These are phyloP conservation scores for Neurospora sp. DNA, from an alignment of 2,329 filamentous ascomycete species.

Conservation along the genomic window DNA sequence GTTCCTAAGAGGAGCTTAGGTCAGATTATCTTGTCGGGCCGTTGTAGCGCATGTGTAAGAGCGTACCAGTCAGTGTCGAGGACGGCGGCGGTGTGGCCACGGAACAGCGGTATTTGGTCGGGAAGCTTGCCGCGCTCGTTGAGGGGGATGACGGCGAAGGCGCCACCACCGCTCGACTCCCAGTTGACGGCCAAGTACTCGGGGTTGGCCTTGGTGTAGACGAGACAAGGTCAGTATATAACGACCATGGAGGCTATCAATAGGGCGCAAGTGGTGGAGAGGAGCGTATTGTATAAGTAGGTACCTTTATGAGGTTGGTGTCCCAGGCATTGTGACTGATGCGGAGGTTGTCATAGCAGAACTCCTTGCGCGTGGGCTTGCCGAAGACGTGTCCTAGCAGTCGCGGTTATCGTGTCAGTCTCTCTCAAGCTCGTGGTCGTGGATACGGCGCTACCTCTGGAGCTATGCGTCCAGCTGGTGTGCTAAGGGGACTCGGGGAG, in stretches of 20 bases:
- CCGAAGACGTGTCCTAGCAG: constrained; percentile 90
- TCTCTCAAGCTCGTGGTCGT: constrained; percentile 8
- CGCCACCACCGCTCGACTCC: constrained; percentile 91
- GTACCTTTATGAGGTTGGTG: constrained; percentile 93
- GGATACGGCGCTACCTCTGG: background rate
- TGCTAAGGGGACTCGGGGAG: background rate
- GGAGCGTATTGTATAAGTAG: constrained; percentile 14
- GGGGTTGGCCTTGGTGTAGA: constrained; percentile 65
- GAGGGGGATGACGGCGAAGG: constrained; percentile 90
- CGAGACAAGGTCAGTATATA: background rate
- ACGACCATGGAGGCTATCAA: background rate
- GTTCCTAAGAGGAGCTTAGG: constrained; percentile 48
- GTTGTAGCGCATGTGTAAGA: constrained; percentile 5
- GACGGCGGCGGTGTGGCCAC: constrained; percentile 90
- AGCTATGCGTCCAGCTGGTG: background rate
- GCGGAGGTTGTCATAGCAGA: constrained; percentile 96
- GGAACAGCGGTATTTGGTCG: constrained; percentile 87
- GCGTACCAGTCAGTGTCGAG: constrained; percentile 92
- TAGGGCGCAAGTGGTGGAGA: background rate
- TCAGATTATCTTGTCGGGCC: constrained; percentile 1
- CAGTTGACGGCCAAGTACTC: constrained; percentile 97
- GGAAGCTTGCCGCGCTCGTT: constrained; percentile 84
- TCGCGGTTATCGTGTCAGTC: constrained; percentile 21
- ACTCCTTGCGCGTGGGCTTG: constrained; percentile 89
- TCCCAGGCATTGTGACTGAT: constrained; percentile 99